Evolutionary conservation across 192 early-diverging fungal species (phyloP).

Genomic region (Umbelopsis vinacea): DNA sequence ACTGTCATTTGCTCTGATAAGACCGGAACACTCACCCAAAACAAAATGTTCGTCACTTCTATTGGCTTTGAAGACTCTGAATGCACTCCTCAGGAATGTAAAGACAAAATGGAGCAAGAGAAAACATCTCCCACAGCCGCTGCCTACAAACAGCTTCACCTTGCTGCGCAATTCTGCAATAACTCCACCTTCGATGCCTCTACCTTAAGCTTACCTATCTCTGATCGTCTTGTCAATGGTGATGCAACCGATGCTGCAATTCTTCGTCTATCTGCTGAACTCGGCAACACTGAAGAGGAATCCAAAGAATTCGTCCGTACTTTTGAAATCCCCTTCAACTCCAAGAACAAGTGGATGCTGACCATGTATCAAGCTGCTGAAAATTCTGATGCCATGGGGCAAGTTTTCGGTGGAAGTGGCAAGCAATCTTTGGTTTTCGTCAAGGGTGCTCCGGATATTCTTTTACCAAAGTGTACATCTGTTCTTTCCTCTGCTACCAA

Average conservation of each 20-base stretch:
- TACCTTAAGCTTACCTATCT: conserved; percentile 49
- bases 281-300: conserved; percentile 30
- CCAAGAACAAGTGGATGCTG: conserved; percentile 75
- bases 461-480: conserved; percentile 58
- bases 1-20: conserved; percentile 79
- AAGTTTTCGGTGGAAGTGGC: conserved; percentile 37
- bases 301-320: conserved; percentile 37
- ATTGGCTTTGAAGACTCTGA: conserved; percentile 51
- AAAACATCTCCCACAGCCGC: neutral
- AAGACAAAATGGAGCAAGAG: conserved; percentile 23
- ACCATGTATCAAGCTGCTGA: conserved; percentile 40
- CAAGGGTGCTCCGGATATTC: conserved; percentile 84
- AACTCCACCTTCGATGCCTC: conserved; percentile 57
- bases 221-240: conserved; percentile 66
- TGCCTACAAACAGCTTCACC: conserved; percentile 41
- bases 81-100: conserved; percentile 32
- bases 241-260: conserved; percentile 88
- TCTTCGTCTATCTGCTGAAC: conserved; percentile 64
- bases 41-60: conserved; percentile 64
- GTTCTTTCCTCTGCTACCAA: conserved; percentile 39
- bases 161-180: conserved; percentile 64
- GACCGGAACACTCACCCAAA: conserved; percentile 84
- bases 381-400: conserved; percentile 41
- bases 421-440: conserved; percentile 55
- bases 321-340: conserved; percentile 67